phyloP scores from a whole-genome alignment of 768 basidiomycete species.

The Sporobolomyces pararoseus region DNA sequence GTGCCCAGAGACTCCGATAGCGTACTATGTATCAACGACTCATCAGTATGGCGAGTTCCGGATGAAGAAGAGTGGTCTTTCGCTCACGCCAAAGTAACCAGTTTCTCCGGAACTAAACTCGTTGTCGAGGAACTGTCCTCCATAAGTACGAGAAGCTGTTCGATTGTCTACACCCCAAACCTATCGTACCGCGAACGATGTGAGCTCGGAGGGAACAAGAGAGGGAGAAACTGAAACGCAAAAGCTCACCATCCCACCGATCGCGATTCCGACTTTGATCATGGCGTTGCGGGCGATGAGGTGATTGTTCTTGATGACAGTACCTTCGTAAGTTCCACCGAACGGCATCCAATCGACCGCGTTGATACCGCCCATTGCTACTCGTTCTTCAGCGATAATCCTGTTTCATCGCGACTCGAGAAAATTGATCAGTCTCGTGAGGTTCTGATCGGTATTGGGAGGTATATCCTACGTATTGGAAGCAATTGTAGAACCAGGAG shows the following conservation, averaged over 20 bases:
- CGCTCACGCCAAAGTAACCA: constrained; percentile 15
- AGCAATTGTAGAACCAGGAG: constrained; percentile 28
- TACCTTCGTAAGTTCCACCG: constrained; percentile 24
- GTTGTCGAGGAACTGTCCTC: constrained; percentile 10
- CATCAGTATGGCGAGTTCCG: background rate
- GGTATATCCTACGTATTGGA: constrained; percentile 22
- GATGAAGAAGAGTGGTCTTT: background rate
- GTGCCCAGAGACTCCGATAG: constrained; percentile 17
- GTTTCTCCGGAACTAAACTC: background rate
- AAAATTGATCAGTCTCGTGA: background rate
- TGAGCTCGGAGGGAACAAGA: background rate
- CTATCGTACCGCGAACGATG: background rate
- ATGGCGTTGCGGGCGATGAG: background rate
- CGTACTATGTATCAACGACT: background rate
- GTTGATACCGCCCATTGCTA: constrained; percentile 35
- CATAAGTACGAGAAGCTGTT: constrained; percentile 8
- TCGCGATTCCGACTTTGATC: constrained; percentile 25
- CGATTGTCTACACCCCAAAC: constrained; percentile 24
- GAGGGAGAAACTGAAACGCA: background rate
- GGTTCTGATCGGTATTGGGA: constrained; percentile 10
- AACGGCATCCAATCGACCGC: constrained; percentile 37
- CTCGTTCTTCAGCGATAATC: constrained; percentile 31
- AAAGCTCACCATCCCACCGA: constrained; percentile 12
- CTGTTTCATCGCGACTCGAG: constrained; percentile 15
- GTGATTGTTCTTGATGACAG: background rate